Conservation (phyloP, 192 early-diverging fungal genomes). For the Coemansia sp. region DNA sequence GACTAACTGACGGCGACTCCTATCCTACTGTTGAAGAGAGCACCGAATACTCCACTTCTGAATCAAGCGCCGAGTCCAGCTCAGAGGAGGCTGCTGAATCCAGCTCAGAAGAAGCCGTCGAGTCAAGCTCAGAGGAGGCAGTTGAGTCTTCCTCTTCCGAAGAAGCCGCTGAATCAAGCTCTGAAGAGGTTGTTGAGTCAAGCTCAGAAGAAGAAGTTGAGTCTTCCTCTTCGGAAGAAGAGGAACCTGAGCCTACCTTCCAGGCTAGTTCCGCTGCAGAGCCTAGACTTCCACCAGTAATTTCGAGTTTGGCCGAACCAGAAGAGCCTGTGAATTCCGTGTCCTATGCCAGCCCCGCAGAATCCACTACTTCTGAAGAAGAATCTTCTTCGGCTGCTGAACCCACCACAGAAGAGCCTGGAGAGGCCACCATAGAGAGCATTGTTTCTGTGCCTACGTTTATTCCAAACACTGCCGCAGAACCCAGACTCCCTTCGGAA, state of each 20-base stretch:
- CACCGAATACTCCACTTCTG: not conserved
- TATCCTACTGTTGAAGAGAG: not conserved
- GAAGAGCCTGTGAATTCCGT: not conserved
- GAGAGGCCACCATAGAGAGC: not conserved
- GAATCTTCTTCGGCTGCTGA: not conserved
- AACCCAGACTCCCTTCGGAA: too few species aligned
- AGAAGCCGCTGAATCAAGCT: not conserved
- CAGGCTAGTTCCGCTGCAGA: not conserved
- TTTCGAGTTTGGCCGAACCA: too few species aligned
- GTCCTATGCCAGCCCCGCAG: not conserved
- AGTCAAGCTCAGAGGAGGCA: not conserved
- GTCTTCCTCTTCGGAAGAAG: not conserved
- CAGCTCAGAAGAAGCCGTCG: not conserved
- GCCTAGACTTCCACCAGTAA: not conserved
- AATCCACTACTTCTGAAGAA: not conserved
- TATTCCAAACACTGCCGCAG: too few species aligned
- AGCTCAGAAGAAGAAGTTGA: not conserved
- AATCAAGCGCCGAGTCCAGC: not conserved
- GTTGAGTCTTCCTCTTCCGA: not conserved
- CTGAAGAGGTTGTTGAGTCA: not conserved
- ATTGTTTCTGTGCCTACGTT: too few species aligned
- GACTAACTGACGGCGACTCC: too few species aligned
- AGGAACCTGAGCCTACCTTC: too few species aligned
- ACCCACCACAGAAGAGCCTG: not conserved
- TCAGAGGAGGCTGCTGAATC: not conserved